Percentiles rank a stretch among this genome's conserved stretches.
phyloP scores from a whole-genome alignment of 2,329 filamentous ascomycete species.

The Monosporascus sp. region DNA sequence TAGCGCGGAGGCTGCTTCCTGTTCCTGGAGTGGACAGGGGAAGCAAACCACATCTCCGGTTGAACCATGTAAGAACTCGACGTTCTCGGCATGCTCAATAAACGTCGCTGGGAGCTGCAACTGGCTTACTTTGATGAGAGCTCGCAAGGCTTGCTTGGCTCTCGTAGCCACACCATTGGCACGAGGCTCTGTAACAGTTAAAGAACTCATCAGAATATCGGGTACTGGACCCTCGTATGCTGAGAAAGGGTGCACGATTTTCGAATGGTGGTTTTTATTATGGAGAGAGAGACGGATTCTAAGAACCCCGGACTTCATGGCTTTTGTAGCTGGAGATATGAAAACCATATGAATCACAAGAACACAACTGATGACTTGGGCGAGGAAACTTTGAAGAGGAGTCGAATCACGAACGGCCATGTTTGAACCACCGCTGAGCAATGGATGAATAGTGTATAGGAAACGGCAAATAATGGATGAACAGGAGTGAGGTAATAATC shows the following conservation, averaged over 20 bases:
- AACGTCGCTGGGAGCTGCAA: slow-evolving; percentile 29
- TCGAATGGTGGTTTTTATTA: background rate
- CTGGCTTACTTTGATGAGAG: slow-evolving; percentile 12
- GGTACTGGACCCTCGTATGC: background rate
- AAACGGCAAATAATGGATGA: too few species aligned
- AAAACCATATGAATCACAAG: background rate
- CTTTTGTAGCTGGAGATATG: background rate
- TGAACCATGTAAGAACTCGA: slow-evolving; percentile 25
- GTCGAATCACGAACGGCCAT: background rate
- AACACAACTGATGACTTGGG: background rate
- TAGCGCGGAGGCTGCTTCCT: slow-evolving; percentile 39
- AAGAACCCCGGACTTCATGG: background rate
- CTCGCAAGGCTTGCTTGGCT: background rate
- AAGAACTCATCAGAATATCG: background rate
- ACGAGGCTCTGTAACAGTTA: background rate
- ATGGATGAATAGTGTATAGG: background rate
- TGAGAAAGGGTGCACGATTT: background rate
- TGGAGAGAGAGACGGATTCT: background rate
- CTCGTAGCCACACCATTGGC: background rate
- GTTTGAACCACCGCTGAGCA: background rate
- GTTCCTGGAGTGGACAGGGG: slow-evolving; percentile 36
- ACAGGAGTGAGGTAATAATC: too few species aligned
- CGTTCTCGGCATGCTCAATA: slow-evolving; percentile 18
- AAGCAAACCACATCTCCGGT: slow-evolving; percentile 30
- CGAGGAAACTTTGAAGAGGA: background rate